phyloP scores from a whole-genome alignment of 2,329 filamentous ascomycete genomes.

The Exophiala xenobiotica region DNA sequence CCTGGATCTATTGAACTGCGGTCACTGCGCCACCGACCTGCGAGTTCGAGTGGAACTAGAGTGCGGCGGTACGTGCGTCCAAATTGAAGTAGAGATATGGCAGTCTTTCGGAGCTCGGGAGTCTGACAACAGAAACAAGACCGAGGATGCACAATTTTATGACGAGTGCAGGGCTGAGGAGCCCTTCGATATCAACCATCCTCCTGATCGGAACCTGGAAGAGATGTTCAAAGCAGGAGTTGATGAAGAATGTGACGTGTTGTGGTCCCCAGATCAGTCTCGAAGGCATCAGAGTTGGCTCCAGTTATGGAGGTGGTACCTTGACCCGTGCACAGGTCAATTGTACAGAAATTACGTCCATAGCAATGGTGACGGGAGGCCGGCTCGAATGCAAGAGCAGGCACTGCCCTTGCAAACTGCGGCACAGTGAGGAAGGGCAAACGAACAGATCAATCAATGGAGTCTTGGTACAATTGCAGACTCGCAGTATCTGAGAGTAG shows the following conservation, averaged over 20 bases:
- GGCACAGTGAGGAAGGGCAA: not conserved
- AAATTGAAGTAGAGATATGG: slow-evolving; percentile 20
- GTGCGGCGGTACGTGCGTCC: slow-evolving; percentile 12
- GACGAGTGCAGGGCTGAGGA: not conserved
- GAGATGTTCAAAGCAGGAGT: slow-evolving; percentile 13
- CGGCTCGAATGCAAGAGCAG: slow-evolving; percentile 12
- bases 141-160: slow-evolving; percentile 13
- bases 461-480: not conserved
- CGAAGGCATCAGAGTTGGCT: slow-evolving; percentile 10
- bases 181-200: slow-evolving; percentile 12
- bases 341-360: slow-evolving; percentile 11
- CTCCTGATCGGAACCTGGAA: slow-evolving; percentile 12
- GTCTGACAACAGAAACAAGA: slow-evolving; percentile 13
- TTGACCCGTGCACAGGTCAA: slow-evolving; percentile 8
- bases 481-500: too few species aligned
- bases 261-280: slow-evolving; percentile 6
- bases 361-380: slow-evolving; percentile 12
- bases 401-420: slow-evolving; percentile 8
- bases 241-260: slow-evolving; percentile 7
- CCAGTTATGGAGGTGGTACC: slow-evolving; percentile 12
- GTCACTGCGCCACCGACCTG: slow-evolving; percentile 14
- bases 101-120: slow-evolving; percentile 14
- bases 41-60: slow-evolving; percentile 17
- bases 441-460: not conserved
- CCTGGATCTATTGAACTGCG: slow-evolving; percentile 8